These are phyloP conservation scores for Sarcodon sp. DNA, from an alignment of 768 basidiomycete species.

Conservation along the genomic window DNA sequence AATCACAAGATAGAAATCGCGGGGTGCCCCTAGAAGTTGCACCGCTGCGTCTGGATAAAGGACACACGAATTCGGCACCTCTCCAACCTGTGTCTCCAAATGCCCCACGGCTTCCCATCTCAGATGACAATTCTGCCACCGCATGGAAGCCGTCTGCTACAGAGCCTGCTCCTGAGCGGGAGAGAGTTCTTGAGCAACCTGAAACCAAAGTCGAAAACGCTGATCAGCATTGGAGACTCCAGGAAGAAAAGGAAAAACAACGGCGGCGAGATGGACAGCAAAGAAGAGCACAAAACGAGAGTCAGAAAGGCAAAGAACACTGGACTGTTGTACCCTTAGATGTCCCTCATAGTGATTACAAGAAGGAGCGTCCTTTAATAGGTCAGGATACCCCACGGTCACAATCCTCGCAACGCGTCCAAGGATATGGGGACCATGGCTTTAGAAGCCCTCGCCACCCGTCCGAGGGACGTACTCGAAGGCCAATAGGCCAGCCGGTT, in stretches of 20 bases:
- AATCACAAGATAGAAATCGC: background rate
- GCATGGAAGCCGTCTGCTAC: slow-evolving; percentile 24
- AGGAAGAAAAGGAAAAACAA: slow-evolving; percentile 15
- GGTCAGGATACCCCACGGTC: slow-evolving; percentile 9
- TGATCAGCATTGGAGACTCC: slow-evolving; percentile 17
- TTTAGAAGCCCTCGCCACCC: slow-evolving; percentile 8
- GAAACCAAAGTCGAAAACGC: slow-evolving; percentile 23
- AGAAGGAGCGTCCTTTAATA: slow-evolving; percentile 10
- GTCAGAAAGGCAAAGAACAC: slow-evolving; percentile 1
- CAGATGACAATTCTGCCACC: slow-evolving; percentile 8
- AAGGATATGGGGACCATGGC: background rate
- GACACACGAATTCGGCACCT: background rate
- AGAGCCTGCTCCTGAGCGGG: slow-evolving; percentile 36
- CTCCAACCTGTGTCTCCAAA: background rate
- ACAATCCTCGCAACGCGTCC: background rate
- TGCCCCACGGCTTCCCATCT: slow-evolving; percentile 2
- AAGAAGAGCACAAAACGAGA: background rate
- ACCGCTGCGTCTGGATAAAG: background rate
- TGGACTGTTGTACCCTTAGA: slow-evolving; percentile 11
- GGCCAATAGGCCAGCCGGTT: slow-evolving; percentile 24
- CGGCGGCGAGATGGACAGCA: slow-evolving; percentile 2
- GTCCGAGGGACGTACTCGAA: background rate
- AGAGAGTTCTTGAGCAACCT: slow-evolving; percentile 24
- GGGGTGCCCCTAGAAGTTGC: background rate
- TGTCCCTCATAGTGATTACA: slow-evolving; percentile 10